Conservation (phyloP, 805 yeast species). For the Saccharomycopsis sp. region DNA sequence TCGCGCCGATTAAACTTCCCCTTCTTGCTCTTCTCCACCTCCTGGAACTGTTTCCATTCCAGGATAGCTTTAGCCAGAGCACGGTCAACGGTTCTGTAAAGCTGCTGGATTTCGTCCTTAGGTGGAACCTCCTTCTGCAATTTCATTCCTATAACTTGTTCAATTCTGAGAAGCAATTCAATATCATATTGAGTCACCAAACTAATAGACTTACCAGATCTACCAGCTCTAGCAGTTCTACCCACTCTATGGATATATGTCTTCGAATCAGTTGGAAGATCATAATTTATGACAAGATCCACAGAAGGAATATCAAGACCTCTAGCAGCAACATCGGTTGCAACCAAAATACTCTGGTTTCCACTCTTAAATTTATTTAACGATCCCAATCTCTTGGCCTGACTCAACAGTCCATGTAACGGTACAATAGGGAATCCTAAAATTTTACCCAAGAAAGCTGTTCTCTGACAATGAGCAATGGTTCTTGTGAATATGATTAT, state of each 20-base stretch:
- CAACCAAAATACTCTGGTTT: conserved; percentile 59
- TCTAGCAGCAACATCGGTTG: conserved; percentile 87
- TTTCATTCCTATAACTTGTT: conserved; percentile 76
- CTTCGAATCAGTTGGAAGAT: conserved; percentile 78
- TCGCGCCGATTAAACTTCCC: conserved; percentile 12
- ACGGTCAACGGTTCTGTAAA: conserved; percentile 83
- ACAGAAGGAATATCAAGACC: conserved; percentile 81
- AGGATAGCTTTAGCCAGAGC: conserved; percentile 83
- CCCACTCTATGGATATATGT: conserved; percentile 88
- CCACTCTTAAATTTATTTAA: conserved; percentile 74
- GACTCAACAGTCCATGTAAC: conserved; percentile 85
- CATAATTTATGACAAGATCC: conserved; percentile 70
- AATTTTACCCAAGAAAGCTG: conserved; percentile 71
- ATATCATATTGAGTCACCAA: conserved; percentile 92
- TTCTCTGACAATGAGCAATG: conserved; percentile 89
- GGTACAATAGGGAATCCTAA: conserved; percentile 89
- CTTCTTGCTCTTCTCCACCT: conserved; percentile 19
- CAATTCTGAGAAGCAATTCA: conserved; percentile 82
- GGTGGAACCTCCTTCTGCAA: conserved; percentile 79
- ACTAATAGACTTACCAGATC: conserved; percentile 81
- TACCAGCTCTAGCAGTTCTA: conserved; percentile 92
- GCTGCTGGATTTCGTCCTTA: conserved; percentile 64
- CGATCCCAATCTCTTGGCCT: conserved; percentile 78
- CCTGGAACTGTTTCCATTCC: conserved; percentile 29
- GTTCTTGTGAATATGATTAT: conserved; percentile 89